These are phyloP conservation scores for Plasmopara viticola DNA, from an alignment of 352 stramenopile genomes.

Conservation along the genomic window DNA sequence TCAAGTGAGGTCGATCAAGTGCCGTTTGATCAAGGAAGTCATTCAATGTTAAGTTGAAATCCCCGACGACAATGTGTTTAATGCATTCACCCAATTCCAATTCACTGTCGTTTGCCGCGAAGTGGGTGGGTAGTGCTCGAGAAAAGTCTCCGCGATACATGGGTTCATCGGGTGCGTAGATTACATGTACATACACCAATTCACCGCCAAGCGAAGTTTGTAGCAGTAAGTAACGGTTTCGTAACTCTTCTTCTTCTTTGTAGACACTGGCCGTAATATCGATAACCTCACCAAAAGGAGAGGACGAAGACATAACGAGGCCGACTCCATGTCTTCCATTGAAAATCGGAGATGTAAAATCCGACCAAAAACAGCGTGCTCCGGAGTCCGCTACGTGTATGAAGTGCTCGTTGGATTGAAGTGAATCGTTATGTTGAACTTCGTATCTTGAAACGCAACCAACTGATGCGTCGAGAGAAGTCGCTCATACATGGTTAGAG, in stretches of 20 bases:
- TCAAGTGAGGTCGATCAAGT: not conserved
- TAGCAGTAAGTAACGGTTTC: not conserved
- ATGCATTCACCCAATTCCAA: not conserved
- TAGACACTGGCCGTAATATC: not conserved
- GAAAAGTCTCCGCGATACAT: not conserved
- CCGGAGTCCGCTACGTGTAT: not conserved
- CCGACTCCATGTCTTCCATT: not conserved
- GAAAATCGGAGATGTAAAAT: not conserved
- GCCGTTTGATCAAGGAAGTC: not conserved
- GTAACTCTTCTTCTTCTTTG: not conserved
- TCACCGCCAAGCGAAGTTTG: not conserved
- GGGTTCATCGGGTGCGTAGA: not conserved
- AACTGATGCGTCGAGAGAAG: slow-evolving; percentile 1
- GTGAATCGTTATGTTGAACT: not conserved
- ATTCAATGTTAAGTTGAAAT: not conserved
- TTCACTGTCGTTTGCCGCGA: not conserved
- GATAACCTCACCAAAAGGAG: not conserved
- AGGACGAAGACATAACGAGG: not conserved
- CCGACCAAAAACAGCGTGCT: not conserved
- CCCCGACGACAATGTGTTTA: not conserved
- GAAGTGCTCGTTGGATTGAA: not conserved
- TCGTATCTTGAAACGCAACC: not conserved
- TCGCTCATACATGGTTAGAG: not conserved
- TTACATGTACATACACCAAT: not conserved
- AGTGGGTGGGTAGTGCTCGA: not conserved